Conservation (phyloP, 768 basidiomycete genomes). For the Butyriboletus loyo region DNA sequence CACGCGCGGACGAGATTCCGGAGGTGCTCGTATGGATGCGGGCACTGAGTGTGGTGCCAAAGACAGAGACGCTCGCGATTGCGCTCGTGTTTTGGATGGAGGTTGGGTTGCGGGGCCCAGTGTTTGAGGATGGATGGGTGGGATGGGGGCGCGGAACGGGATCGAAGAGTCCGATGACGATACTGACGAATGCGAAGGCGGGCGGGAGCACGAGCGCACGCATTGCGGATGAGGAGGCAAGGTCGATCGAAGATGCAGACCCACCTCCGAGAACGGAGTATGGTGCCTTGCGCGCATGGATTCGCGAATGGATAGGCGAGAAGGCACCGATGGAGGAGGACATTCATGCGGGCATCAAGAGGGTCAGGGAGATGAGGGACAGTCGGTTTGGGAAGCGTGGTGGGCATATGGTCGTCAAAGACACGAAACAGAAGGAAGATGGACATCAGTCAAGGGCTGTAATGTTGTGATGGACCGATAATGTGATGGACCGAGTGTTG, state of each 20-base stretch:
- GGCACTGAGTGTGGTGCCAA: slow-evolving; percentile 49
- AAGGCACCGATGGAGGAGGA: slow-evolving; percentile 42
- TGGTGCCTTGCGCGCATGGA: slow-evolving; percentile 40
- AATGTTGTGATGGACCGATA: background rate
- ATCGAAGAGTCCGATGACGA: background rate
- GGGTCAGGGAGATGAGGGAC: slow-evolving; percentile 30
- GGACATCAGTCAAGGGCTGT: background rate
- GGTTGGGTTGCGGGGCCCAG: slow-evolving; percentile 57
- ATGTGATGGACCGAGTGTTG: background rate
- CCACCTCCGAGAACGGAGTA: slow-evolving; percentile 21
- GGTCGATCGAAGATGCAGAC: background rate
- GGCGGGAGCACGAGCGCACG: too few species aligned
- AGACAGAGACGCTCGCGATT: slow-evolving; percentile 52
- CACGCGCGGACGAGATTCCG: slow-evolving; percentile 58
- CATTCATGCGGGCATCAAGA: slow-evolving; percentile 29
- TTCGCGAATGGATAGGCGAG: slow-evolving; percentile 56
- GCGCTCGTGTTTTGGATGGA: slow-evolving; percentile 73
- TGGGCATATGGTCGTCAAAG: background rate
- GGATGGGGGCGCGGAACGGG: background rate
- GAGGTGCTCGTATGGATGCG: slow-evolving; percentile 74
- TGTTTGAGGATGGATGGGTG: slow-evolving; percentile 47
- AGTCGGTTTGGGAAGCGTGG: slow-evolving; percentile 16
- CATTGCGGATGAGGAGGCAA: background rate
- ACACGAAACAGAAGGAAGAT: background rate
- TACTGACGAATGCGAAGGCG: too few species aligned